Conservation (phyloP, 768 basidiomycete genomes). For the Cystofilobasidium macerans region DNA sequence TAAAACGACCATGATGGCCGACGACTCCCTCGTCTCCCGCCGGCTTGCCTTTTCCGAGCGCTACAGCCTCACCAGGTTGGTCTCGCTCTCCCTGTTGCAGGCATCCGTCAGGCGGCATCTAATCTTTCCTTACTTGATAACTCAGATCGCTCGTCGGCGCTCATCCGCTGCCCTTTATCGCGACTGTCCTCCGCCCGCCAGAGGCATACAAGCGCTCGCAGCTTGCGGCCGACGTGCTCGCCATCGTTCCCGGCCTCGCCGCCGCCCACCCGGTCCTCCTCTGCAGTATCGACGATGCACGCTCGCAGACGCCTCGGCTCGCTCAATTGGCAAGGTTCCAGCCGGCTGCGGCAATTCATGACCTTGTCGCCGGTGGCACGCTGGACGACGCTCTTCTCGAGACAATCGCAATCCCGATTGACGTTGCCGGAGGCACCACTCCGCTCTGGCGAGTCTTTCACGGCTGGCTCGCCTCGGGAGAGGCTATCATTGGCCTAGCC, state of each 20-base stretch:
- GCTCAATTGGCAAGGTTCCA: neutral
- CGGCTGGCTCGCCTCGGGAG: neutral
- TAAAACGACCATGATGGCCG: too few species aligned
- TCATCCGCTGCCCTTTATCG: neutral
- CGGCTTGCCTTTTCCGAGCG: neutral
- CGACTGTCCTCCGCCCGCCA: neutral
- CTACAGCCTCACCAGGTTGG: neutral
- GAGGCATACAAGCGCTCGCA: neutral
- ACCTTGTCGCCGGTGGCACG: neutral
- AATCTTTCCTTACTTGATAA: neutral
- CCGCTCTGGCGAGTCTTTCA: neutral
- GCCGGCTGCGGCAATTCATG: neutral
- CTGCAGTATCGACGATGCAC: neutral
- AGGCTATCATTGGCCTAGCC: neutral
- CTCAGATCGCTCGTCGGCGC: conserved; percentile 2
- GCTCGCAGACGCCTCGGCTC: neutral
- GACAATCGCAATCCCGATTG: neutral
- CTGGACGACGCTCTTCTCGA: neutral
- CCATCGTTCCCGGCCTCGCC: neutral
- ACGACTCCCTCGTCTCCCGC: neutral
- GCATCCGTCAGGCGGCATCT: too few species aligned
- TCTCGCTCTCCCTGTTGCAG: neutral
- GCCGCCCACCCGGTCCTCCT: neutral
- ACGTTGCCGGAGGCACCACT: neutral
- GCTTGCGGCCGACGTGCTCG: neutral